These are phyloP conservation scores for Hymenoscyphus scutula DNA, from an alignment of 2,329 filamentous ascomycete genomes.

Conservation along the genomic window DNA sequence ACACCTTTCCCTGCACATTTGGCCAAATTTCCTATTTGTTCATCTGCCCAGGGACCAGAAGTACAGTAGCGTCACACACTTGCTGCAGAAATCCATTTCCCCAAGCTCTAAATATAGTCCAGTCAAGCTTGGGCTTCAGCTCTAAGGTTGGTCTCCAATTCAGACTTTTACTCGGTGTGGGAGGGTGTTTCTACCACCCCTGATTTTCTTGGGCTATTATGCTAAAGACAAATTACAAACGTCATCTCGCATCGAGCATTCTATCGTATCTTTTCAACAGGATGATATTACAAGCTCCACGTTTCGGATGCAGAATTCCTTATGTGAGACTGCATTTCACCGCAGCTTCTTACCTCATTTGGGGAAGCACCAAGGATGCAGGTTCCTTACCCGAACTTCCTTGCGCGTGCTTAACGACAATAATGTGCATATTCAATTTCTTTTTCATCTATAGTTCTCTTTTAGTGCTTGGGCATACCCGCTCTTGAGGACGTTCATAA, in stretches of 20 bases:
- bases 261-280: neutral
- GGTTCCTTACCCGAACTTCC: conserved; percentile 7
- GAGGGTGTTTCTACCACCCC: neutral
- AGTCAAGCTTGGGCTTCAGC: conserved; percentile 10
- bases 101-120: conserved; percentile 12
- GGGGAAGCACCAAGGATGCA: conserved; percentile 4
- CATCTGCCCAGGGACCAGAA: neutral
- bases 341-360: neutral
- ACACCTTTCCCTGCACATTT: neutral
- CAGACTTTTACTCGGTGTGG: conserved; percentile 6
- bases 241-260: conserved; percentile 10
- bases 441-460: too few relatives aligned
- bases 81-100: conserved; percentile 10
- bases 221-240: conserved; percentile 8
- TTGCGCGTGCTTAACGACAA: neutral
- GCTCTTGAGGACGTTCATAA: neutral
- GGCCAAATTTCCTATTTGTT: neutral
- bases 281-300: neutral
- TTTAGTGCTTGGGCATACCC: neutral
- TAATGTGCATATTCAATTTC: neutral
- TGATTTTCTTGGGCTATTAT: conserved; percentile 5
- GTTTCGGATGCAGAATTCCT: conserved; percentile 5
- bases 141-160: conserved; percentile 10
- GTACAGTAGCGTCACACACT: neutral
- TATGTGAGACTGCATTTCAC: conserved; percentile 4